phyloP scores from a whole-genome alignment of 2,329 filamentous ascomycete genomes.

The Immersiporthe knoxdaviesiana region DNA sequence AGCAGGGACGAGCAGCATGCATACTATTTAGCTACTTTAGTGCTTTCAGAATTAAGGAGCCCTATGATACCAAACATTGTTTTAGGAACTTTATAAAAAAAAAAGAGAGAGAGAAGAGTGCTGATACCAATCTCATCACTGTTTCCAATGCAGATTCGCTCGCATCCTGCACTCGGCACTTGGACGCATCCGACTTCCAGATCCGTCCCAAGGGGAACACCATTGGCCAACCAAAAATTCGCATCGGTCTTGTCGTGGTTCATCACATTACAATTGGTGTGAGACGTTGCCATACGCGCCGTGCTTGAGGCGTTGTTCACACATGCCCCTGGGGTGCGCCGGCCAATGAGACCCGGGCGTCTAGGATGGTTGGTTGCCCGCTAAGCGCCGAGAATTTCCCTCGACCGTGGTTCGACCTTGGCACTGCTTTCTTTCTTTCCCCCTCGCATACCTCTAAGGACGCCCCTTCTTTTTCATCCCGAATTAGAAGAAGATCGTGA shows the following conservation, averaged over 20 bases:
- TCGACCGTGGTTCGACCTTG: background rate
- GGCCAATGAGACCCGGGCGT: conserved; percentile 15
- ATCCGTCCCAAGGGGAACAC: background rate
- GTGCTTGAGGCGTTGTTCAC: conserved; percentile 23
- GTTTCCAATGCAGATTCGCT: conserved; percentile 23
- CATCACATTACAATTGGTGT: conserved; percentile 22
- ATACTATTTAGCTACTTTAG: conserved; percentile 27
- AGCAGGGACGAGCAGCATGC: conserved; percentile 11
- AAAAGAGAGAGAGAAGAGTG: background rate
- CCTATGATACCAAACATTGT: conserved; percentile 12
- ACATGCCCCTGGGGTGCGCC: conserved; percentile 17
- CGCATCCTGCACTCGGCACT: conserved; percentile 26
- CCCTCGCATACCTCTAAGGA: no score
- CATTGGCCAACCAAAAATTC: conserved; percentile 20
- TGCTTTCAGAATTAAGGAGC: conserved; percentile 16
- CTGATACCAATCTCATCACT: conserved; percentile 13
- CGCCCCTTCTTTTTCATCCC: background rate
- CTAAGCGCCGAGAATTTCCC: conserved; percentile 21
- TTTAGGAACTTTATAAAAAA: background rate
- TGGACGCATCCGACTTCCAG: conserved; percentile 5
- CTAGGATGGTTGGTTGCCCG: conserved; percentile 1
- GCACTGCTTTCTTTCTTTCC: background rate
- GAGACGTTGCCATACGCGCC: conserved; percentile 24
- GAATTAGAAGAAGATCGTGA: background rate
- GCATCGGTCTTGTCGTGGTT: conserved; percentile 12